Evolutionary conservation across 441 rosid species (phyloP).

Genomic region (Cnidoscolus chayamansa): DNA sequence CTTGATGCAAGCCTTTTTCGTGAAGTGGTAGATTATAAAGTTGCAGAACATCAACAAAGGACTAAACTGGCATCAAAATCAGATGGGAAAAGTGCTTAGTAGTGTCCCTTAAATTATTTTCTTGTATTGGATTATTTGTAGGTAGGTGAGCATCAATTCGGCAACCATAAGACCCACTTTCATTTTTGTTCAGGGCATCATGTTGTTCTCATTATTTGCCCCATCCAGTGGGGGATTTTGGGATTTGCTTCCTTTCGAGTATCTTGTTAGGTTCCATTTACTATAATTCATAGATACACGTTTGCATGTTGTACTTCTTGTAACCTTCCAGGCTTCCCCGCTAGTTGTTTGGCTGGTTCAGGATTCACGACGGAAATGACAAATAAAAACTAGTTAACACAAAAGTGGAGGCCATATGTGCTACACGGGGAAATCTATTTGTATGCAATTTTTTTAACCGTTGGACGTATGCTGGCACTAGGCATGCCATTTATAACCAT

Average conservation of each 20-base stretch:
- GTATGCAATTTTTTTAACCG: too few species aligned
- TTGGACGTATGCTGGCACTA: neutral
- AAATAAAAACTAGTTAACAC: too few species aligned
- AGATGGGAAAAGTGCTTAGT: slow-evolving; percentile 12
- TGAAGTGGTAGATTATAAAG: slow-evolving; percentile 84
- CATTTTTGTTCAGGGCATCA: neutral
- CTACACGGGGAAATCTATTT: neutral
- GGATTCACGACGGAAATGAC: too few species aligned
- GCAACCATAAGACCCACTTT: slow-evolving; percentile 5
- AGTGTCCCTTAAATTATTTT: neutral
- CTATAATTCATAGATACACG: neutral
- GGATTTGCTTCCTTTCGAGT: neutral
- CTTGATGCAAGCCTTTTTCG: slow-evolving; percentile 67
- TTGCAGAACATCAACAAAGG: slow-evolving; percentile 81
- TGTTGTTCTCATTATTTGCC: slow-evolving; percentile 16
- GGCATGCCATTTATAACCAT: neutral
- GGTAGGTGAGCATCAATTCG: slow-evolving; percentile 10
- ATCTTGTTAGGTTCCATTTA: neutral
- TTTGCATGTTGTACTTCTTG: neutral
- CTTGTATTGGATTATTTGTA: slow-evolving; percentile 1
- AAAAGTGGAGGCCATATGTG: neutral
- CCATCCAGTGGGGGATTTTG: slow-evolving; percentile 17
- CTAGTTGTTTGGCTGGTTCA: neutral
- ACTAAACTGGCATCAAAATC: slow-evolving; percentile 46
- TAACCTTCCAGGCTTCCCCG: neutral